phyloP scores from a whole-genome alignment of 805 yeast species.

The Hanseniaspora osmophila region DNA sequence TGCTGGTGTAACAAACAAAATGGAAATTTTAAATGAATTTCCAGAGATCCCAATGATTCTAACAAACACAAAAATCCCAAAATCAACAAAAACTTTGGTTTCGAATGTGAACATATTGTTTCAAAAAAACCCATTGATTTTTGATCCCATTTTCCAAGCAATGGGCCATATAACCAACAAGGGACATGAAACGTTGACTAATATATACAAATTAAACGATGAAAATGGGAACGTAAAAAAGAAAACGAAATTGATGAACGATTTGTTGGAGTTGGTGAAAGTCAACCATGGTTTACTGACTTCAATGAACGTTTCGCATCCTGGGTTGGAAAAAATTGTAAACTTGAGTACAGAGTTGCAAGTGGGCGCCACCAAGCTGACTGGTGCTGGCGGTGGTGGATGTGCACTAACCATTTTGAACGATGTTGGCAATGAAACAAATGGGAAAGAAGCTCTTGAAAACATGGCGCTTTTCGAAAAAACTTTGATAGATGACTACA shows the following conservation, averaged over 20 bases:
- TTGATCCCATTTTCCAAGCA: slow-evolving; percentile 50
- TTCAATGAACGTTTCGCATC: slow-evolving; percentile 85
- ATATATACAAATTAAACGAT: slow-evolving; percentile 7
- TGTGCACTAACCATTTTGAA: slow-evolving; percentile 79
- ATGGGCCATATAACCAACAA: slow-evolving; percentile 62
- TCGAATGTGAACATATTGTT: slow-evolving; percentile 52
- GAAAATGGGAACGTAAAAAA: slow-evolving; percentile 33
- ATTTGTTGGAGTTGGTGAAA: slow-evolving; percentile 47
- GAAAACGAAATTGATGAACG: slow-evolving; percentile 21
- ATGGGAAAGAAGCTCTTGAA: slow-evolving; percentile 25
- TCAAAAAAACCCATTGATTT: slow-evolving; percentile 38
- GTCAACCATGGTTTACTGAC: slow-evolving; percentile 81
- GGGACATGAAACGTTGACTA: slow-evolving; percentile 29
- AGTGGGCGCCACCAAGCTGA: slow-evolving; percentile 80
- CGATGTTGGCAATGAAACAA: neutral
- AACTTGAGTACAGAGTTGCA: slow-evolving; percentile 44
- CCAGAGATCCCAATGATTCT: slow-evolving; percentile 57
- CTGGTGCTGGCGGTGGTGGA: slow-evolving; percentile 99
- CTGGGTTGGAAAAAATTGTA: slow-evolving; percentile 67
- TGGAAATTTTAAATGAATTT: slow-evolving; percentile 27
- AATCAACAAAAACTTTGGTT: slow-evolving; percentile 76
- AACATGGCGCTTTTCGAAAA: slow-evolving; percentile 22
- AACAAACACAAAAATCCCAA: slow-evolving; percentile 76
- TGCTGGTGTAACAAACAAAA: slow-evolving; percentile 4
- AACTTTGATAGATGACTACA: slow-evolving; percentile 26